Evolutionary conservation across 2,329 filamentous ascomycete species (phyloP).

Genomic region (Blumeria graminis): DNA sequence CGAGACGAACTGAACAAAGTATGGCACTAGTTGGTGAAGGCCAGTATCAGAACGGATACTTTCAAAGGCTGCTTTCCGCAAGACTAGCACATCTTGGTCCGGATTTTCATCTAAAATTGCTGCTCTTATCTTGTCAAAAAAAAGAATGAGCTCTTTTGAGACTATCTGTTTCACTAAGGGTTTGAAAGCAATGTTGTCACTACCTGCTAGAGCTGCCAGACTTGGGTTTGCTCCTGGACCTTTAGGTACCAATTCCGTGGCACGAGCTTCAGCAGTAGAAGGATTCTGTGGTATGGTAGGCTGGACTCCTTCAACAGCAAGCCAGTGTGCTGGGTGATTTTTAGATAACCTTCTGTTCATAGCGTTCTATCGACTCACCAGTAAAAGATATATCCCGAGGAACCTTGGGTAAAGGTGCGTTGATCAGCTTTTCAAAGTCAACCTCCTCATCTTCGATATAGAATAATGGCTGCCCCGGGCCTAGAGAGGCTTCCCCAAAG

Average conservation of each 20-base stretch:
- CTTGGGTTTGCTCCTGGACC: constrained; percentile 71
- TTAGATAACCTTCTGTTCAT: not conserved
- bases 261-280: constrained; percentile 57
- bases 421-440: constrained; percentile 97
- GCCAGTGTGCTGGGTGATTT: constrained; percentile 54
- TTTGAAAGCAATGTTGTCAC: constrained; percentile 63
- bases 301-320: constrained; percentile 91
- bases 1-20: constrained; percentile 87
- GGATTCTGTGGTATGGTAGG: constrained; percentile 93
- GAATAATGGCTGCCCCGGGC: constrained; percentile 80
- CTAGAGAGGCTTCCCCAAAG: constrained; percentile 83
- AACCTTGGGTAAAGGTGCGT: constrained; percentile 82
- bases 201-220: constrained; percentile 58
- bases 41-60: constrained; percentile 76
- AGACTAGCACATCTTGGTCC: constrained; percentile 45
- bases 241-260: constrained; percentile 71
- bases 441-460: constrained; percentile 98
- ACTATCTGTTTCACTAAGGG: constrained; percentile 89
- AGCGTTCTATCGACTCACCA: constrained; percentile 24
- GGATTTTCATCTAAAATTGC: constrained; percentile 74
- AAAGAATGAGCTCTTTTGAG: constrained; percentile 84
- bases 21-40: constrained; percentile 83
- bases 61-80: constrained; percentile 64
- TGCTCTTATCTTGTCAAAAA: constrained; percentile 84
- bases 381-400: constrained; percentile 83